Percentiles rank a stretch among this genome's conserved stretches.
These are phyloP conservation scores for Phytophthora syringae DNA, from an alignment of 352 stramenopile genomes.

Conservation along the genomic window DNA sequence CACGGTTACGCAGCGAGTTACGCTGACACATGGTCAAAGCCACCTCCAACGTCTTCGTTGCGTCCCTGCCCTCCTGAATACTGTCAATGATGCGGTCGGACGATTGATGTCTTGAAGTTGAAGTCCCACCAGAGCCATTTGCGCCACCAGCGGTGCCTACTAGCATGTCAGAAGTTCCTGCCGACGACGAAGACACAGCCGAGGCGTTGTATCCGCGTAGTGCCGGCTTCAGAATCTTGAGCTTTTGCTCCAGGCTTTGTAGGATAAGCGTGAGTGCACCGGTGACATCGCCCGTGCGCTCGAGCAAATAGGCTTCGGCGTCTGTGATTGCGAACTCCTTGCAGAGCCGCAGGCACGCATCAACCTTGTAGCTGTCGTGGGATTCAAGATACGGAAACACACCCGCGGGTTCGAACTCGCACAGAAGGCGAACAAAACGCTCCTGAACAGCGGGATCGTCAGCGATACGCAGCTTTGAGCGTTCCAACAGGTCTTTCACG, in stretches of 20 bases:
- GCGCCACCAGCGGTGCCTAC: slow-evolving; percentile 21
- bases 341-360: slow-evolving; percentile 84
- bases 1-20: slow-evolving; percentile 87
- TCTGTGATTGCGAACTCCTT: slow-evolving; percentile 88
- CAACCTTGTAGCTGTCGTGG: slow-evolving; percentile 90
- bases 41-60: slow-evolving; percentile 92
- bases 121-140: slow-evolving; percentile 13
- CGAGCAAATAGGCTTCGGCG: slow-evolving; percentile 92
- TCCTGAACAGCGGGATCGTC: slow-evolving; percentile 86
- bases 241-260: slow-evolving; percentile 91
- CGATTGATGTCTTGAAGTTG: slow-evolving; percentile 55
- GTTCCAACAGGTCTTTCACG: slow-evolving; percentile 81
- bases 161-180: slow-evolving; percentile 43
- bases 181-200: slow-evolving; percentile 40
- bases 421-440: slow-evolving; percentile 81
- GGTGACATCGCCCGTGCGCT: slow-evolving; percentile 94
- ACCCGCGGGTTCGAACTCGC: slow-evolving; percentile 76
- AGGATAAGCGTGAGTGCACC: slow-evolving; percentile 93
- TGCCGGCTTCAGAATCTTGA: slow-evolving; percentile 91
- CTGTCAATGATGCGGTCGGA: slow-evolving; percentile 86
- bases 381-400: slow-evolving; percentile 86
- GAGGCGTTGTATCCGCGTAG: slow-evolving; percentile 78
- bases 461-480: slow-evolving; percentile 80
- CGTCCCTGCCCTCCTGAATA: slow-evolving; percentile 72
- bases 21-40: slow-evolving; percentile 94